Conservation (phyloP, 2,329 filamentous ascomycete genomes). For the Diaporthe caulivora region DNA sequence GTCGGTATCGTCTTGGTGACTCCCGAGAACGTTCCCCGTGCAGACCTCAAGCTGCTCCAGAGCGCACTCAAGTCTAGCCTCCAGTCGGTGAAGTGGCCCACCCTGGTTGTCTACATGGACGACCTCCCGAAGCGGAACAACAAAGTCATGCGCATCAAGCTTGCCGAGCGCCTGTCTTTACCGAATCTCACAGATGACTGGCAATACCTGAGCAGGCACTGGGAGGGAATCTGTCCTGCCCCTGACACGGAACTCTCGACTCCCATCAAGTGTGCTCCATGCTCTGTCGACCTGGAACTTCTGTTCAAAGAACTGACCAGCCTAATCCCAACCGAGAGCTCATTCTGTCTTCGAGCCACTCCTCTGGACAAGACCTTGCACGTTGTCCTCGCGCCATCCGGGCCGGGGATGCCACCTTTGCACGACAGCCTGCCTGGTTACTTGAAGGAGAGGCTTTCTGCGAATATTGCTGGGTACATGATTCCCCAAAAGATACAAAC, state of each 20-base stretch:
- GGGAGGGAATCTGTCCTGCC: conserved; percentile 61
- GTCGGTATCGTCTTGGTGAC: conserved; percentile 37
- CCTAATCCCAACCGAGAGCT: conserved; percentile 35
- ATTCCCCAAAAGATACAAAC: conserved; percentile 53
- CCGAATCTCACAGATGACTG: conserved; percentile 59
- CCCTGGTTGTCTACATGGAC: conserved; percentile 66
- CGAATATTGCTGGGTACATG: conserved; percentile 49
- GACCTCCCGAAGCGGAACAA: conserved; percentile 67
- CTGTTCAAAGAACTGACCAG: conserved; percentile 41
- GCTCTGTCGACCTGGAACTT: conserved; percentile 48
- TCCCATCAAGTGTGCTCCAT: conserved; percentile 53
- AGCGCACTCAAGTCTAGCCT: conserved; percentile 59
- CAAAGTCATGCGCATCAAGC: conserved; percentile 67
- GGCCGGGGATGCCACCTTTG: background rate
- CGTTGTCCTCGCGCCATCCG: conserved; percentile 20
- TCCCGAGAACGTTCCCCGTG: conserved; percentile 19
- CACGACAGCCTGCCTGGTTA: conserved; percentile 23
- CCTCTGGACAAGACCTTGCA: conserved; percentile 39
- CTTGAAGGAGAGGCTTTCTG: conserved; percentile 39
- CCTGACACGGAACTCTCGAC: conserved; percentile 59
- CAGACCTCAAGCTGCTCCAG: conserved; percentile 62
- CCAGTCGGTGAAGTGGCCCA: conserved; percentile 66
- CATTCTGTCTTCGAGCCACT: conserved; percentile 41
- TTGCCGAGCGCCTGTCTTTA: conserved; percentile 61
- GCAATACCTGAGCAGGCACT: conserved; percentile 59